Evolutionary conservation across 257 asterid species (phyloP).

Genomic region (Linderniella brevidens): DNA sequence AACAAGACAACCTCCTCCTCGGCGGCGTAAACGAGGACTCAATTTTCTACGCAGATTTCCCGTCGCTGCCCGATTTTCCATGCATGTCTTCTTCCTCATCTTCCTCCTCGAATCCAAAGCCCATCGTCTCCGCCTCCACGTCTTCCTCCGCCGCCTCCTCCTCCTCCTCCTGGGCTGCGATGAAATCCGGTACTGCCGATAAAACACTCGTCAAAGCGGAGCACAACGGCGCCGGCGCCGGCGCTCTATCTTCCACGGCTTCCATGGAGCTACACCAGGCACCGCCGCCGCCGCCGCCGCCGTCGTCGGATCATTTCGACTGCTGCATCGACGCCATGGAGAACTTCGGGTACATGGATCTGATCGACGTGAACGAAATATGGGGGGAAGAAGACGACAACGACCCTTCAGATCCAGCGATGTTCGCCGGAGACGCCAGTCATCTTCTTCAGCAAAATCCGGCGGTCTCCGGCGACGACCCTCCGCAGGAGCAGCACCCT

Average conservation of each 20-base stretch:
- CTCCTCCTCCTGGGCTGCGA: conserved; percentile 20
- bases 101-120: conserved; percentile 36
- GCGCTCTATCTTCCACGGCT: conserved; percentile 29
- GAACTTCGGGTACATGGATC: conserved; percentile 60
- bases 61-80: conserved; percentile 60
- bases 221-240: conserved; percentile 8
- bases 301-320: conserved; percentile 8
- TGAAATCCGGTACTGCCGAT: conserved; percentile 21
- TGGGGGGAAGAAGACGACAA: conserved; percentile 10
- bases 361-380: conserved; percentile 36
- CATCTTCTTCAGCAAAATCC: too few species aligned
- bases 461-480: too few species aligned
- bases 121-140: conserved; percentile 16
- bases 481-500: neutral
- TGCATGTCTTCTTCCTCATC: conserved; percentile 96
- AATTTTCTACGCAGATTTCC: conserved; percentile 43
- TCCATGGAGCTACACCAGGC: conserved; percentile 24
- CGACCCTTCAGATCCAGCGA: too few species aligned
- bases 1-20: too few species aligned
- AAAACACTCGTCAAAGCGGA: neutral
- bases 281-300: conserved; percentile 5
- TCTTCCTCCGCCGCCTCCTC: conserved; percentile 35
- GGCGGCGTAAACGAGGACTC: too few species aligned
- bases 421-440: too few species aligned
- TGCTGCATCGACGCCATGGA: conserved; percentile 44